Conservation (phyloP, 345 rosid genomes). For the Schrenkiella parvula region DNA sequence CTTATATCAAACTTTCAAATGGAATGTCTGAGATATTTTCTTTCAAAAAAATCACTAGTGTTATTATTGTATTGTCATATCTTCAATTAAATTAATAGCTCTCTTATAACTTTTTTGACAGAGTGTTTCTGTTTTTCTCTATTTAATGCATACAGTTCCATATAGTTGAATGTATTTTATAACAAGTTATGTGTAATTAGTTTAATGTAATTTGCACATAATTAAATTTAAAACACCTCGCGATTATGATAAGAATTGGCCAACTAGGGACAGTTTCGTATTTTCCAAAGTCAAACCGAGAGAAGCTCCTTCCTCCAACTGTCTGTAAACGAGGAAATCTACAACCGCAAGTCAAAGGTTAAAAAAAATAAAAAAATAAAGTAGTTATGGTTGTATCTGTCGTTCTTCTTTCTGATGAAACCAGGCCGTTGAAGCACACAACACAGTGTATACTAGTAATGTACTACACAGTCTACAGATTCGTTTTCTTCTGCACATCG, state of each 20-base stretch:
- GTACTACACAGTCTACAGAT: constrained; percentile 28
- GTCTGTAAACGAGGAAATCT: constrained; percentile 22
- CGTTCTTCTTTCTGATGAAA: constrained; percentile 28
- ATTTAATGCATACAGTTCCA: not conserved
- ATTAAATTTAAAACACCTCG: not conserved
- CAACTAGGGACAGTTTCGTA: not conserved
- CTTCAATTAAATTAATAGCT: not conserved
- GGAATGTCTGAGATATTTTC: not conserved
- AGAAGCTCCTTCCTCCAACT: constrained; percentile 16
- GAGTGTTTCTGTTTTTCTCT: not conserved
- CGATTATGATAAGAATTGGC: not conserved
- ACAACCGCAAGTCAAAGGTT: constrained; percentile 36
- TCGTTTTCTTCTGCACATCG: constrained; percentile 6
- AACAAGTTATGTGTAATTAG: too few species aligned
- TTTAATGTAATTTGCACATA: not conserved
- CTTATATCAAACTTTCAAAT: constrained; percentile 37
- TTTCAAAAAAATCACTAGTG: not conserved
- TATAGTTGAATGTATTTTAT: too few species aligned
- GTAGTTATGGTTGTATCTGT: constrained; percentile 36
- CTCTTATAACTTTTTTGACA: not conserved
- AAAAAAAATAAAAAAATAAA: not conserved
- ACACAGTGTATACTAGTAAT: not conserved
- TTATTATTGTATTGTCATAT: not conserved
- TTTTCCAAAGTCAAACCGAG: not conserved
- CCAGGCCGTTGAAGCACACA: constrained; percentile 23